These are phyloP conservation scores for Beta macrorhiza DNA, from an alignment of 179 eudicot genomes.

Conservation along the genomic window DNA sequence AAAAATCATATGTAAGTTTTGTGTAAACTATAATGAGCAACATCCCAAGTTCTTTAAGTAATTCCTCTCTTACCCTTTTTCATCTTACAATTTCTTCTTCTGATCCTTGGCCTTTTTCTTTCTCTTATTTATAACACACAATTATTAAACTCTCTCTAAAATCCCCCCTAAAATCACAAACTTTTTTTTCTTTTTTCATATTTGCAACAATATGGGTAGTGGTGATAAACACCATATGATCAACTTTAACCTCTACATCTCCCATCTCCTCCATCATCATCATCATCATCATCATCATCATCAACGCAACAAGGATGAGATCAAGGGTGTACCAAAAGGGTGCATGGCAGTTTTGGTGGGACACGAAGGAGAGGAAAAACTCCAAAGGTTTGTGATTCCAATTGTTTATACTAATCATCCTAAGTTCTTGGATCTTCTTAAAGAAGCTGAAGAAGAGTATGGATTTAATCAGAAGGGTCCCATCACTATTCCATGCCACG, in stretches of 20 bases:
- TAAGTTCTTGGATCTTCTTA: slow-evolving; percentile 55
- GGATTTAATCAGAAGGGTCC: slow-evolving; percentile 81
- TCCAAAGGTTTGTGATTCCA: slow-evolving; percentile 63
- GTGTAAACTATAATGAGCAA: slow-evolving; percentile 65
- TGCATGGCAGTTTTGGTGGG: slow-evolving; percentile 72
- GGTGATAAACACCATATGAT: slow-evolving; percentile 41
- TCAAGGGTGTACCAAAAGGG: slow-evolving; percentile 64
- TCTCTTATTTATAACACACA: slow-evolving; percentile 35
- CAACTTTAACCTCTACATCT: slow-evolving; percentile 30
- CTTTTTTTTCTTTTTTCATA: slow-evolving; percentile 3
- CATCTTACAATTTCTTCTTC: slow-evolving; percentile 62
- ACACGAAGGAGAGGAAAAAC: slow-evolving; percentile 59
- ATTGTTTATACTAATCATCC: slow-evolving; percentile 74
- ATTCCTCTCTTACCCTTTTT: slow-evolving; percentile 63
- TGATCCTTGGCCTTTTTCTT: slow-evolving; percentile 87
- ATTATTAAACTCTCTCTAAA: not conserved
- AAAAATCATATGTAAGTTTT: slow-evolving; percentile 14
- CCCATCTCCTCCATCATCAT: slow-evolving; percentile 13
- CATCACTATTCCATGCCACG: slow-evolving; percentile 78
- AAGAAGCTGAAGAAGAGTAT: slow-evolving; percentile 86
- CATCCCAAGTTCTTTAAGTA: slow-evolving; percentile 64
- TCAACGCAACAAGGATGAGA: slow-evolving; percentile 29
- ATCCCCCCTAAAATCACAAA: not conserved
- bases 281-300: slow-evolving; percentile 27
- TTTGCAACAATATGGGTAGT: slow-evolving; percentile 38